These are phyloP conservation scores for Manihot esculenta DNA, from an alignment of 441 rosid genomes.

Conservation along the genomic window DNA sequence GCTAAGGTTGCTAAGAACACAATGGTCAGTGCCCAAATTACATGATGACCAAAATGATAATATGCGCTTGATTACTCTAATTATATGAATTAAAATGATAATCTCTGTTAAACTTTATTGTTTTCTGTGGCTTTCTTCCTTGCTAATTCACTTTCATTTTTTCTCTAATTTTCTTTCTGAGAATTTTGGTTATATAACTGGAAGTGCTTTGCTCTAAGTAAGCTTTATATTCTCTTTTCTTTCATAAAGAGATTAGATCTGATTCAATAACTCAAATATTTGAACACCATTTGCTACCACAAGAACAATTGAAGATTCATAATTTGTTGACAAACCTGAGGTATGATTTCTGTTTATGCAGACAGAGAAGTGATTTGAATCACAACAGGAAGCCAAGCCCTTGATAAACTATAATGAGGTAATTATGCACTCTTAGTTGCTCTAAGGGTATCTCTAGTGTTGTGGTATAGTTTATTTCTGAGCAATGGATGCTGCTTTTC, in stretches of 20 bases:
- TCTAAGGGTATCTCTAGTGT: background rate
- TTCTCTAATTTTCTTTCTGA: constrained; percentile 27
- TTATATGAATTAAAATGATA: background rate
- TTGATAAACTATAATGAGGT: constrained; percentile 87
- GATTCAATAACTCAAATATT: background rate
- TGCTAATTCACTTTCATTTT: background rate
- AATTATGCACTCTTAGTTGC: constrained; percentile 9
- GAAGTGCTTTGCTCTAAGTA: constrained; percentile 84
- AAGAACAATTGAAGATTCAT: background rate
- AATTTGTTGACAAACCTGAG: constrained; percentile 6
- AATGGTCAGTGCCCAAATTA: constrained; percentile 53
- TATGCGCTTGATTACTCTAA: background rate
- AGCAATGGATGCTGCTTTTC: constrained; percentile 6
- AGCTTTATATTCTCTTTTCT: constrained; percentile 26
- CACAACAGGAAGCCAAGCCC: constrained; percentile 92
- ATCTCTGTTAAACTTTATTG: background rate
- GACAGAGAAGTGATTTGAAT: constrained; percentile 71
- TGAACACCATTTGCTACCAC: background rate
- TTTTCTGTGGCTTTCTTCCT: background rate
- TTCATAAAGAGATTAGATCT: background rate
- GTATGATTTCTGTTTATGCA: constrained; percentile 12
- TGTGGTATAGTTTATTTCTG: background rate
- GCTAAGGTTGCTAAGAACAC: constrained; percentile 96
- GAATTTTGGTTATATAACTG: constrained; percentile 78
- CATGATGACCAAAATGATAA: background rate